A percentile compares a stretch with the other conserved stretches of the same genome.
phyloP scores from a whole-genome alignment of 202 grass and related monocot genomes.

The Setaria italica region DNA sequence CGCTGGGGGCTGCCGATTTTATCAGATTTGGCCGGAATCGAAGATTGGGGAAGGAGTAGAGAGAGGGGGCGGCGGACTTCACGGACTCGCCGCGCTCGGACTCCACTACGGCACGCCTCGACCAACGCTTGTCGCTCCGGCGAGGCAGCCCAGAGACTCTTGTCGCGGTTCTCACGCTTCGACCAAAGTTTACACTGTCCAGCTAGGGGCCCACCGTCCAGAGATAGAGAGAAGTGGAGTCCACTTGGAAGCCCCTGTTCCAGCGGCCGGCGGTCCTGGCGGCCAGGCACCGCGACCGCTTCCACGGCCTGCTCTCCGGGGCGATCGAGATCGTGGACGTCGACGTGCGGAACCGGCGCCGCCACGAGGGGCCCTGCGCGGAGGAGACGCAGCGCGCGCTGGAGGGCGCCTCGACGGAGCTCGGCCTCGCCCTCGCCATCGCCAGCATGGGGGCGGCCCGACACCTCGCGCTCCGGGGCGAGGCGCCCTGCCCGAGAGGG shows the following conservation, averaged over 20 bases:
- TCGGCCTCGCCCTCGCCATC: slow-evolving; percentile 27
- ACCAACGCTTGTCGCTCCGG: no score
- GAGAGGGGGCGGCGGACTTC: no score
- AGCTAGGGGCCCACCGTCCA: neutral
- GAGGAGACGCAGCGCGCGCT: slow-evolving; percentile 12
- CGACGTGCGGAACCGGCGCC: neutral
- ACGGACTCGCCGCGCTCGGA: no score
- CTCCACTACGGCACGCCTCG: no score
- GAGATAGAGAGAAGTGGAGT: slow-evolving; percentile 1
- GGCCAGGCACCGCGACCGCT: neutral
- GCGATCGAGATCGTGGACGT: neutral
- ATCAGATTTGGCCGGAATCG: no score
- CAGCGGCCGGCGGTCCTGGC: slow-evolving; percentile 17
- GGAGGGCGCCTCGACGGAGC: slow-evolving; percentile 8
- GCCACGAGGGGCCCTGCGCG: neutral
- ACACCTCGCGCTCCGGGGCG: slow-evolving; percentile 20
- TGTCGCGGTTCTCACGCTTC: neutral
- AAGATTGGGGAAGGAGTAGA: no score
- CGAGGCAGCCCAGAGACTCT: no score
- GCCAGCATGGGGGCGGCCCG: slow-evolving; percentile 34
- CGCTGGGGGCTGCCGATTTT: no score
- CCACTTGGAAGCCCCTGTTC: slow-evolving; percentile 23
- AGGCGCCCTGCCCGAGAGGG: neutral
- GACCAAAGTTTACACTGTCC: neutral
- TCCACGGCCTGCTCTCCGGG: neutral